phyloP scores from a whole-genome alignment of 2,329 filamentous ascomycete genomes.

The Rutstroemia sydowiana region DNA sequence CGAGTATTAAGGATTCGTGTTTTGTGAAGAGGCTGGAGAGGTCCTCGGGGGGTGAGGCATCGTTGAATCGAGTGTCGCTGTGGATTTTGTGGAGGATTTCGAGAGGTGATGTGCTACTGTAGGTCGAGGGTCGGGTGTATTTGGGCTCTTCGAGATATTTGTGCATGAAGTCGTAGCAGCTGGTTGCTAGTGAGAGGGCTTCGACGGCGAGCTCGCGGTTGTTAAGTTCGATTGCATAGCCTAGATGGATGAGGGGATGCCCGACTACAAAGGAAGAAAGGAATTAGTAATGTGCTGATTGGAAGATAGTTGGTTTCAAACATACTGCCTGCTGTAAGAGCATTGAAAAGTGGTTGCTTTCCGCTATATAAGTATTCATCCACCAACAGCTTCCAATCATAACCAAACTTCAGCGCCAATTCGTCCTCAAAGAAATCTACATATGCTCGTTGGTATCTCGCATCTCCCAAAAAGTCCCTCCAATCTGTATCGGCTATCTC shows the following conservation, averaged over 20 bases:
- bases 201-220: constrained; percentile 85
- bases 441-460: constrained; percentile 78
- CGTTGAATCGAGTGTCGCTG: constrained; percentile 62
- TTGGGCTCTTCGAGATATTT: constrained; percentile 64
- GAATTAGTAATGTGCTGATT: constrained; percentile 6
- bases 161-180: constrained; percentile 52
- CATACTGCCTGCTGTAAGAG: constrained; percentile 71
- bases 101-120: constrained; percentile 54
- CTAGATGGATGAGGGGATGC: constrained; percentile 88
- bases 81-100: constrained; percentile 66
- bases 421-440: constrained; percentile 95
- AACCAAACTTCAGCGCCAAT: constrained; percentile 60
- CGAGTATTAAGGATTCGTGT: constrained; percentile 63
- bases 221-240: constrained; percentile 85
- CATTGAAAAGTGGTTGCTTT: constrained; percentile 71
- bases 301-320: constrained; percentile 27
- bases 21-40: constrained; percentile 60
- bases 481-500: constrained; percentile 82
- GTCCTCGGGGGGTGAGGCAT: constrained; percentile 51
- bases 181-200: constrained; percentile 62
- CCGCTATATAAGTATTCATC: constrained; percentile 69
- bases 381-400: constrained; percentile 77
- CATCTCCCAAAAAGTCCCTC: constrained; percentile 74
- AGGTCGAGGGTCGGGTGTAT: constrained; percentile 58
- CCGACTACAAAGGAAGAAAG: constrained; percentile 51